These are phyloP conservation scores for Dendrobium nobile DNA, from an alignment of 106 monocot genomes.

Conservation along the genomic window DNA sequence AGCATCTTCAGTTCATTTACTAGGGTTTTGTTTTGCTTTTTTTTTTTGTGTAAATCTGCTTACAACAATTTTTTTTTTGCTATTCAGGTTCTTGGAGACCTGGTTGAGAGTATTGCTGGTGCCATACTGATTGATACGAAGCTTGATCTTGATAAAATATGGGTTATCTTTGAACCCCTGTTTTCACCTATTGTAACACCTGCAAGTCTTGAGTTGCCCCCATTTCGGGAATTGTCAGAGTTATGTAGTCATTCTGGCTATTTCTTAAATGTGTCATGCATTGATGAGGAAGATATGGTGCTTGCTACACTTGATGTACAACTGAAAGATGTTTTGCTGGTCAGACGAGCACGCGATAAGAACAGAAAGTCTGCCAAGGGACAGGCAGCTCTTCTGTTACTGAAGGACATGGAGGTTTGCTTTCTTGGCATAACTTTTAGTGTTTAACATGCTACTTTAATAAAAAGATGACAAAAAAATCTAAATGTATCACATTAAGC, in stretches of 20 bases:
- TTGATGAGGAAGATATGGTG: slow-evolving; percentile 32
- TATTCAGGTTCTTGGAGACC: slow-evolving; percentile 79
- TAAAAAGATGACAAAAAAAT: background rate
- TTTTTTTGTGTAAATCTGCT: background rate
- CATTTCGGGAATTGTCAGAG: slow-evolving; percentile 56
- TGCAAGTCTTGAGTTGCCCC: slow-evolving; percentile 64
- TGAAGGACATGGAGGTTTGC: slow-evolving; percentile 80
- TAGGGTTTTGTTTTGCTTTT: background rate
- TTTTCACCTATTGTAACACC: slow-evolving; percentile 92
- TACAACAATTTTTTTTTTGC: background rate
- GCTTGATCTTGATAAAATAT: slow-evolving; percentile 47
- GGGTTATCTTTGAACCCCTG: slow-evolving; percentile 67
- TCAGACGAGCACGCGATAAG: slow-evolving; percentile 34
- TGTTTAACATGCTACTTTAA: background rate
- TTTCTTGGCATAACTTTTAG: background rate
- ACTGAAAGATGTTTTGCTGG: slow-evolving; percentile 46
- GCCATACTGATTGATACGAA: slow-evolving; percentile 75
- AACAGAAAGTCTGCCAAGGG: slow-evolving; percentile 69
- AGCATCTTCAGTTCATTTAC: background rate
- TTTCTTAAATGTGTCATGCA: slow-evolving; percentile 37
- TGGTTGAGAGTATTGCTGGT: slow-evolving; percentile 91
- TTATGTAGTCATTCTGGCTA: slow-evolving; percentile 63
- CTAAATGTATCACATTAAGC: background rate
- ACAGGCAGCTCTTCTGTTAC: slow-evolving; percentile 55
- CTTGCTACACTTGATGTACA: slow-evolving; percentile 57